Conservation (phyloP, 2,329 filamentous ascomycete genomes). For the Aspergillus oerlinghausenensis region DNA sequence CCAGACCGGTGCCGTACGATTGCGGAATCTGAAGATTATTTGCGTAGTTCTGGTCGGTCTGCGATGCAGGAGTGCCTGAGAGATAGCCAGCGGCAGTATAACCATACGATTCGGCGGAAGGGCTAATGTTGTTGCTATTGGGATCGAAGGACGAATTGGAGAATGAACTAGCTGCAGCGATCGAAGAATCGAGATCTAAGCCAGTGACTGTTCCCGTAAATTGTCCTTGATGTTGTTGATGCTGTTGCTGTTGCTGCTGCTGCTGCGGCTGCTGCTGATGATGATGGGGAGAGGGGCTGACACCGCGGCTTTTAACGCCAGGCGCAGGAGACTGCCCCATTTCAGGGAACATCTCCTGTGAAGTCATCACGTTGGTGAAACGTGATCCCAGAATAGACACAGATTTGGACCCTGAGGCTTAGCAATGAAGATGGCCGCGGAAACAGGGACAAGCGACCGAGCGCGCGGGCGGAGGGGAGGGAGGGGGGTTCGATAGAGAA, state of each 20-base stretch:
- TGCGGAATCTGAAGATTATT: conserved; percentile 32
- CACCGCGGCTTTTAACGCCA: conserved; percentile 35
- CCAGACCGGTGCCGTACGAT: conserved; percentile 35
- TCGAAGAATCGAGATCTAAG: conserved; percentile 34
- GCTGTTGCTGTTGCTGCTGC: background rate
- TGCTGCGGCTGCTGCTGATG: conserved; percentile 23
- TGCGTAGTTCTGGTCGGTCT: conserved; percentile 32
- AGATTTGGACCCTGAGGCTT: conserved; percentile 5
- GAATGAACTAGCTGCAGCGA: conserved; percentile 28
- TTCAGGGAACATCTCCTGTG: conserved; percentile 28
- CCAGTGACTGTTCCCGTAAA: conserved; percentile 32
- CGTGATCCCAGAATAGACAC: conserved; percentile 20
- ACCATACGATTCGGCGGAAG: conserved; percentile 31
- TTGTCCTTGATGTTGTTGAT: conserved; percentile 6
- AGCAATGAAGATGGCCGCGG: background rate
- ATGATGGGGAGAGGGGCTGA: conserved; percentile 41
- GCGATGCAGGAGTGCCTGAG: conserved; percentile 24
- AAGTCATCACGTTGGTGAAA: conserved; percentile 22
- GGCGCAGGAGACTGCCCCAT: conserved; percentile 35
- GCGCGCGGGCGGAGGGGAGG: background rate
- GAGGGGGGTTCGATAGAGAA: background rate
- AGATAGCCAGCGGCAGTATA: conserved; percentile 34
- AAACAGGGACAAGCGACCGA: background rate
- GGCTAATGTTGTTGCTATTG: conserved; percentile 21
- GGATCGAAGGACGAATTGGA: conserved; percentile 30